Conservation (phyloP, 345 rosid species). For the Ailanthus altissimus region DNA sequence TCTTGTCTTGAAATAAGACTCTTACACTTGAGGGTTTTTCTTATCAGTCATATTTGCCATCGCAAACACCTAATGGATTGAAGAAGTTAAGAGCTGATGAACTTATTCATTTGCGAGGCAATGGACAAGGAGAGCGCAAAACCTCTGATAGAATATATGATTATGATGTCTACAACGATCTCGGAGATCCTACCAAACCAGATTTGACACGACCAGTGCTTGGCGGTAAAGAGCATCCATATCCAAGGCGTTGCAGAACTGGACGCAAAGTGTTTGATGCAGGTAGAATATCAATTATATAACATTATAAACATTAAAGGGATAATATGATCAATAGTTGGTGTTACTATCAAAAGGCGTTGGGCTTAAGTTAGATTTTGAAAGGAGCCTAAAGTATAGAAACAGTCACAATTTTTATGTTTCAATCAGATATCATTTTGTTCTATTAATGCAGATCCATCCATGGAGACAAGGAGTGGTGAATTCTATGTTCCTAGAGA, state of each 20-base stretch:
- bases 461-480: slow-evolving; percentile 43
- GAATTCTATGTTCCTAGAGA: slow-evolving; percentile 71
- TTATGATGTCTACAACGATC: slow-evolving; percentile 43
- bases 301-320: background rate
- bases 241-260: slow-evolving; percentile 63
- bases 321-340: too few relatives aligned
- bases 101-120: slow-evolving; percentile 32
- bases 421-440: too few relatives aligned
- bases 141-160: slow-evolving; percentile 41
- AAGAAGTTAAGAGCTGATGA: slow-evolving; percentile 37
- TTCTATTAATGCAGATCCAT: slow-evolving; percentile 39
- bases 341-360: too few relatives aligned
- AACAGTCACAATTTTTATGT: too few relatives aligned
- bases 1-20: too few relatives aligned
- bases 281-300: slow-evolving; percentile 22
- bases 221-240: slow-evolving; percentile 38
- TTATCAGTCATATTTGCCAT: slow-evolving; percentile 38
- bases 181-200: slow-evolving; percentile 26
- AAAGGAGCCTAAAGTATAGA: too few relatives aligned
- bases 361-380: too few relatives aligned
- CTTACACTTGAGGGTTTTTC: too few relatives aligned
- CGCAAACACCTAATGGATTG: slow-evolving; percentile 41
- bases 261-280: slow-evolving; percentile 37
- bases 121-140: slow-evolving; percentile 41
- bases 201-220: slow-evolving; percentile 30